Conservation (phyloP, 2,329 filamentous ascomycete species). For the Calonectria leucothoes region DNA sequence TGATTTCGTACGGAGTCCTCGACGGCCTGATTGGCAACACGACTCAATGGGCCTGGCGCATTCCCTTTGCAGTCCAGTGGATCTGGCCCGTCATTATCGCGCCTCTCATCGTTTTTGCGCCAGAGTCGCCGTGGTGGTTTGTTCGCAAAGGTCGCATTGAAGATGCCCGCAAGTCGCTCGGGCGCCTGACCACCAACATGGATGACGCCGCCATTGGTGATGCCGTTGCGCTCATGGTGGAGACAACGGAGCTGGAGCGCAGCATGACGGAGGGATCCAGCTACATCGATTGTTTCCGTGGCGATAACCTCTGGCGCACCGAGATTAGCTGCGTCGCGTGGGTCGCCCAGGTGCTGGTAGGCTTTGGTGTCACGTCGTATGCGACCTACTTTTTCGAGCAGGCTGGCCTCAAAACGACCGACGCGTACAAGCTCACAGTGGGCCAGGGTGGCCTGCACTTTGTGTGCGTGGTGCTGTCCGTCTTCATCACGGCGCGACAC, state of each 20-base stretch:
- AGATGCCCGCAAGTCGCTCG: conserved; percentile 46
- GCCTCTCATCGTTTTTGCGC: neutral
- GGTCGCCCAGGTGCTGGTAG: conserved; percentile 41
- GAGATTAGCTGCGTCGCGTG: conserved; percentile 44
- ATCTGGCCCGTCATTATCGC: neutral
- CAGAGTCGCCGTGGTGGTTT: conserved; percentile 45
- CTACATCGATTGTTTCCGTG: conserved; percentile 34
- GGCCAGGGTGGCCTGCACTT: conserved; percentile 54
- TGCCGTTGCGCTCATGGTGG: conserved; percentile 55
- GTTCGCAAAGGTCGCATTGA: conserved; percentile 49
- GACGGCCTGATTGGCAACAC: neutral
- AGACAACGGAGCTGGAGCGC: conserved; percentile 44
- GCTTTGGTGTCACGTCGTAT: conserved; percentile 34
- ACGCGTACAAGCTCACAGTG: conserved; percentile 54
- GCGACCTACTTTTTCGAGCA: conserved; percentile 56
- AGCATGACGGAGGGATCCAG: conserved; percentile 47
- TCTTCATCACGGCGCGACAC: conserved; percentile 50
- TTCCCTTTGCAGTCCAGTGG: conserved; percentile 54
- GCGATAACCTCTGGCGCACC: conserved; percentile 42
- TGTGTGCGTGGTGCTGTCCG: conserved; percentile 53
- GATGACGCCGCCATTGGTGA: conserved; percentile 59
- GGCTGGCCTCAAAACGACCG: conserved; percentile 50
- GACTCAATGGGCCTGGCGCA: conserved; percentile 37
- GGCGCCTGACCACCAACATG: conserved; percentile 45
- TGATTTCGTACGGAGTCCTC: neutral